Percentiles rank a stretch among this genome's conserved stretches.
Evolutionary conservation across 169 alveolate species (phyloP).

Genomic region (Theileria luwenshuni): DNA sequence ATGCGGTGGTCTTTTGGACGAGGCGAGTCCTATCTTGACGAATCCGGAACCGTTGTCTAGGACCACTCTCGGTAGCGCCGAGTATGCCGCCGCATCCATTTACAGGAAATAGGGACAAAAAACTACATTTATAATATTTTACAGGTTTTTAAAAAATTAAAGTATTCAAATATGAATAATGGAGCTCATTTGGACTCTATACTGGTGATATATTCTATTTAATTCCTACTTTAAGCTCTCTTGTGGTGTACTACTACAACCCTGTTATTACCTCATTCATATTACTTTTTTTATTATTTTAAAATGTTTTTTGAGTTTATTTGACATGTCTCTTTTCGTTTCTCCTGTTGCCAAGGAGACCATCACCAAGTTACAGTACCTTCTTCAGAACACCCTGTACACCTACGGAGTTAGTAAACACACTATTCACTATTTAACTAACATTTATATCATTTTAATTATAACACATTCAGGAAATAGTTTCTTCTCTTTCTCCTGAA

Average conservation of each 20-base stretch:
- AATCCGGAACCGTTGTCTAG: slow-evolving; percentile 86
- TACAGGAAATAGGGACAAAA: background rate
- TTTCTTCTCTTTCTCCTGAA: slow-evolving; percentile 50
- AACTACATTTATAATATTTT: background rate
- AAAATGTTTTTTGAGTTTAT: background rate
- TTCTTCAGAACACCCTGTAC: slow-evolving; percentile 60
- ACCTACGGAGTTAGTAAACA: slow-evolving; percentile 55
- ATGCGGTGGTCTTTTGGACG: slow-evolving; percentile 74
- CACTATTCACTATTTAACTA: background rate
- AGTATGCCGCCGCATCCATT: slow-evolving; percentile 75
- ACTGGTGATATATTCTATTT: too few relatives aligned
- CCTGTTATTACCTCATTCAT: too few relatives aligned
- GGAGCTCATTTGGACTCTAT: too few relatives aligned
- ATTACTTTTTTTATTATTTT: background rate
- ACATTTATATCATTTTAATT: background rate
- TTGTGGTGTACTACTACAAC: too few relatives aligned
- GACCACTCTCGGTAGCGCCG: slow-evolving; percentile 79
- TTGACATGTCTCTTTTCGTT: slow-evolving; percentile 37
- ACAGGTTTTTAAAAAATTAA: too few relatives aligned
- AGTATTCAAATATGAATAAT: too few relatives aligned
- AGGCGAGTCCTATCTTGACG: slow-evolving; percentile 80
- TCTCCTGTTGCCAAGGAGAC: slow-evolving; percentile 66
- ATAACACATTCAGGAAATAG: slow-evolving; percentile 33
- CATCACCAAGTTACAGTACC: slow-evolving; percentile 61
- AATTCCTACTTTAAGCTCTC: background rate